These are phyloP conservation scores for Gryganskiella cystojenkinii DNA, from an alignment of 192 early-diverging fungal species.

Conservation along the genomic window DNA sequence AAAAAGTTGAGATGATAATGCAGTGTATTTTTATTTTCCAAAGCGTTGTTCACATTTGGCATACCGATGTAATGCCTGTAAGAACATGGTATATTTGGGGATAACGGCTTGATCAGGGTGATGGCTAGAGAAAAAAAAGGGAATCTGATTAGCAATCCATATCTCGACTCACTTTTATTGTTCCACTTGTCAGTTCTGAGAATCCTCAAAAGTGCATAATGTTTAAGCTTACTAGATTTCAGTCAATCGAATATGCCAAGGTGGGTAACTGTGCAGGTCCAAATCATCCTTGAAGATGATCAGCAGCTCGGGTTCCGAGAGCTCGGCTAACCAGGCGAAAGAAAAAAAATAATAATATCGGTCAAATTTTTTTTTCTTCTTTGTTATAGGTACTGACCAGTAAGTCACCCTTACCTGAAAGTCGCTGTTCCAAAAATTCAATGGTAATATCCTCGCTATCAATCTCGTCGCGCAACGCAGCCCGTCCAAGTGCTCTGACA, in stretches of 20 bases:
- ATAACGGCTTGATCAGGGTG: constrained; percentile 41
- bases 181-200: no score
- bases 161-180: no score
- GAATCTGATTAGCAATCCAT: no score
- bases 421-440: constrained; percentile 18
- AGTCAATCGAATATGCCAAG: constrained; percentile 57
- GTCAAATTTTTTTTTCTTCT: no score
- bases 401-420: constrained; percentile 23
- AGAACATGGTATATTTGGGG: constrained; percentile 48
- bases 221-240: constrained; percentile 53
- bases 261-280: constrained; percentile 56
- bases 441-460: constrained; percentile 34
- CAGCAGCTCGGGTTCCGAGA: constrained; percentile 55
- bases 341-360: no score
- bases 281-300: constrained; percentile 54
- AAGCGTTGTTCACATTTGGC: constrained; percentile 57
- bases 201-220: no score
- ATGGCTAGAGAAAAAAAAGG: constrained; percentile 30
- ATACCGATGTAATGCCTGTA: constrained; percentile 48
- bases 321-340: constrained; percentile 32
- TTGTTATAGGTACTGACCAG: no score
- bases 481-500: constrained; percentile 16
- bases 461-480: constrained; percentile 24
- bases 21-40: constrained; percentile 55
- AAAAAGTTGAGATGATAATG: no score